Conservation (phyloP, 495 filamentous ascomycete species). For the Astrothelium macrocarpum region DNA sequence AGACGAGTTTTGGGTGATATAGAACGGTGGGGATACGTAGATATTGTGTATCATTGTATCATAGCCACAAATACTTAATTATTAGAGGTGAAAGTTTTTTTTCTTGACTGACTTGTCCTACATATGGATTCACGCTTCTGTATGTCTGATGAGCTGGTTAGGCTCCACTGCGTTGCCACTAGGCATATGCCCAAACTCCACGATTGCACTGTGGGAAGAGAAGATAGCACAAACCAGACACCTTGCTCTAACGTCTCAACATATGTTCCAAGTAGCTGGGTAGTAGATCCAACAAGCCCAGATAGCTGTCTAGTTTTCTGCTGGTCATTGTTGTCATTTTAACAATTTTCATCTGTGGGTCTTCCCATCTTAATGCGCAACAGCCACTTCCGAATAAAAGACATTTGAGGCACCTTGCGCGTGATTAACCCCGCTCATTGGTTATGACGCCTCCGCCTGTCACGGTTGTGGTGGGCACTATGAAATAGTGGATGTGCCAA, state of each 20-base stretch:
- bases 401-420: background rate
- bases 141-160: background rate
- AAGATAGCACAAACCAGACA: no score
- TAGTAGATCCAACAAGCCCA: no score
- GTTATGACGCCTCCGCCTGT: background rate
- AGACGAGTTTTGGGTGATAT: background rate
- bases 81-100: background rate
- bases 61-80: background rate
- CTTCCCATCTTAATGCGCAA: background rate
- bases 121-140: constrained; percentile 1
- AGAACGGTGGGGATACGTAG: background rate
- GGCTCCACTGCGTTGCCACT: background rate
- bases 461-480: background rate
- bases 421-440: constrained; percentile 2
- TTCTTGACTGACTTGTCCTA: background rate
- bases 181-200: background rate
- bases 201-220: background rate
- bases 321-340: no score
- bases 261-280: no score
- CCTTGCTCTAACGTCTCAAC: no score
- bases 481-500: background rate
- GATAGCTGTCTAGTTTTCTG: no score
- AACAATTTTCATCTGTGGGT: no score
- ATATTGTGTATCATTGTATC: constrained; percentile 4
- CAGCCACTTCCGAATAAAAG: background rate